Evolutionary conservation across 331 rosid species (phyloP), one percentile per base, ranked within the genome.

Genomic region (Quercus phellos): DNA sequence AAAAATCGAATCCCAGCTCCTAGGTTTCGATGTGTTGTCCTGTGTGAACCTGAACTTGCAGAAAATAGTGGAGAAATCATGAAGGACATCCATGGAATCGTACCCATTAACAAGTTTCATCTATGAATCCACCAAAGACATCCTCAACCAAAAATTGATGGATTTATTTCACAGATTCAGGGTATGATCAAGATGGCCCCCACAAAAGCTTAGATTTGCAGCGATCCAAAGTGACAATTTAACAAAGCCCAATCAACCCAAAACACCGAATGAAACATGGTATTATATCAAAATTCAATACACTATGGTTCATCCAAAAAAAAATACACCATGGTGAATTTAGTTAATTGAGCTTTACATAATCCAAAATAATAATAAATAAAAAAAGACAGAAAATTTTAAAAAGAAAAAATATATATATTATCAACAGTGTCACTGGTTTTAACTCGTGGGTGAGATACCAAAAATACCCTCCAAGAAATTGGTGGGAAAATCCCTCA

Each of bases 401-500:
- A 63, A 5, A 29, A 21, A 59, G 4, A 24, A 24, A 58, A 67
- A 4, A 38, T 38, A 38, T 38, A 46, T 12, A 12, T 46, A 11
- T 46, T 46, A 11, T 46, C 1, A 10, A 3, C 53, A 46, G 53
- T 46, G 17, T 46, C 53, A 12, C 53, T 12, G 53, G 53, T 46
- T 32, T n/a, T 16, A 14, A 30, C n/a, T 32, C 17, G 42, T n/a
- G 6, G 9, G 17, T 0, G 12, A 64, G 13, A 21, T 70, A 24
- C 85, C 73, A 46, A 58, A 76, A 87, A 50, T 76, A 72, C 59
- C 90, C 75, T 70, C 29, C 64, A 46, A 77, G 24, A 72, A 86
- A 87, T 35, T 73, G 83, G 90, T 77, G 90, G 88, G 82, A 84
- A 87, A 84, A 55, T 79, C 76, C 71, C 30, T 24, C 50, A 61